Percentiles rank a stretch among this genome's conserved stretches.
Evolutionary conservation across 345 rosid genomes (phyloP).

Genomic region (Streptanthus diversifolius): DNA sequence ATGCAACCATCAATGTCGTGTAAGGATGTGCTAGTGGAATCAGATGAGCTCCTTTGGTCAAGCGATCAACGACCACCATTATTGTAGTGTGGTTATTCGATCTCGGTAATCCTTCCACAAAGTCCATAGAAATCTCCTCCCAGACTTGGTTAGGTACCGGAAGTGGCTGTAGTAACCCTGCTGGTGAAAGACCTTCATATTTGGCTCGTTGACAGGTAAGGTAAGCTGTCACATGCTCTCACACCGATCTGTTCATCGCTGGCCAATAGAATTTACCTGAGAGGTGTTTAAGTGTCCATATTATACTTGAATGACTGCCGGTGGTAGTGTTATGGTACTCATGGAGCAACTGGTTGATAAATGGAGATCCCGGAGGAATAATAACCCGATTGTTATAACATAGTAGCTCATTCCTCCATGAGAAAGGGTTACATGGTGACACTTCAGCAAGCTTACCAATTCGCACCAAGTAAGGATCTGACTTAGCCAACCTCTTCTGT

Average conservation of each 20-base stretch:
- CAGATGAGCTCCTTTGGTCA: too few relatives aligned
- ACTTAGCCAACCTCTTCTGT: too few relatives aligned
- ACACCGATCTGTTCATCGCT: background rate
- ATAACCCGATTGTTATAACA: background rate
- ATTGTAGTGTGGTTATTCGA: background rate
- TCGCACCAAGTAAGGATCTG: too few relatives aligned
- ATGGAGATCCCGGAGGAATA: background rate
- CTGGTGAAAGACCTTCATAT: background rate
- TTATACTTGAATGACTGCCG: background rate
- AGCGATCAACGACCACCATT: background rate
- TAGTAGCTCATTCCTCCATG: too few relatives aligned
- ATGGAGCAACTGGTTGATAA: background rate
- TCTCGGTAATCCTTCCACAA: background rate
- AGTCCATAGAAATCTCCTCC: background rate
- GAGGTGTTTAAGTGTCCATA: background rate
- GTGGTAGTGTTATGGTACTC: background rate
- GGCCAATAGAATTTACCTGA: background rate
- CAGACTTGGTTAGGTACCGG: background rate
- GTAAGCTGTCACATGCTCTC: background rate
- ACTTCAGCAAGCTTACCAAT: too few relatives aligned
- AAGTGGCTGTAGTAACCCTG: background rate
- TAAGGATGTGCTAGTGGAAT: too few relatives aligned
- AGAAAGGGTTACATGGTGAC: too few relatives aligned
- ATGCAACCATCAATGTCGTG: too few relatives aligned
- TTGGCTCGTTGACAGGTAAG: background rate